These are phyloP conservation scores for Aphanomyces stellatus DNA, from an alignment of 352 stramenopile species.

Conservation along the genomic window DNA sequence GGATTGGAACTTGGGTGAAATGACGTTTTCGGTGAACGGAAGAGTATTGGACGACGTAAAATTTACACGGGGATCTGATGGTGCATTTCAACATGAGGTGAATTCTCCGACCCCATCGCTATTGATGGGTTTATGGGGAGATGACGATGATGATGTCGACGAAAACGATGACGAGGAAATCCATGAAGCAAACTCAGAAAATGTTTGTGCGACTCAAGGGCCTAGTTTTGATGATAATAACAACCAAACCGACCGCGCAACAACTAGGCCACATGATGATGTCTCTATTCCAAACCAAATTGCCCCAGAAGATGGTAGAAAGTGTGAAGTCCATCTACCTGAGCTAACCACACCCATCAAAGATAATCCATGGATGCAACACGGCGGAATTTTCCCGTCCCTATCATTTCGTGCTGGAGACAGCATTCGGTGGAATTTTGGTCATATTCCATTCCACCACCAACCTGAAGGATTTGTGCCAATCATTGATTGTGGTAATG, in stretches of 20 bases:
- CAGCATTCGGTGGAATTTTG: slow-evolving; percentile 64
- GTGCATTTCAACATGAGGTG: neutral
- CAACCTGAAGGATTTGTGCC: slow-evolving; percentile 6
- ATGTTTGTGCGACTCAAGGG: too few relatives aligned
- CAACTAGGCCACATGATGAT: too few relatives aligned
- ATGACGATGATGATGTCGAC: slow-evolving; percentile 10
- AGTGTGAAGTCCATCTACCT: too few relatives aligned
- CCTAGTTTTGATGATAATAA: neutral
- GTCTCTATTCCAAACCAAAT: too few relatives aligned
- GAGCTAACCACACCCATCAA: neutral
- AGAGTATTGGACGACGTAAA: neutral
- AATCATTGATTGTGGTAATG: slow-evolving; percentile 4
- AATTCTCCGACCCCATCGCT: neutral
- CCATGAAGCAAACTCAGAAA: too few relatives aligned
- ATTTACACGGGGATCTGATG: neutral
- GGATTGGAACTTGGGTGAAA: slow-evolving; percentile 10
- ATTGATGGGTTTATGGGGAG: neutral
- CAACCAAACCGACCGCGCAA: neutral
- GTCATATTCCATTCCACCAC: slow-evolving; percentile 34
- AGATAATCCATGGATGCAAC: slow-evolving; percentile 1
- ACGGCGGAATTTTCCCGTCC: slow-evolving; percentile 14
- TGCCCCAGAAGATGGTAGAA: neutral
- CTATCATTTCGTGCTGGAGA: slow-evolving; percentile 23
- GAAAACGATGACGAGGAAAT: neutral
- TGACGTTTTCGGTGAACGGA: slow-evolving; percentile 18